These are phyloP conservation scores for Neonectria neomacrospora DNA, from an alignment of 2,329 filamentous ascomycete species.

Conservation along the genomic window DNA sequence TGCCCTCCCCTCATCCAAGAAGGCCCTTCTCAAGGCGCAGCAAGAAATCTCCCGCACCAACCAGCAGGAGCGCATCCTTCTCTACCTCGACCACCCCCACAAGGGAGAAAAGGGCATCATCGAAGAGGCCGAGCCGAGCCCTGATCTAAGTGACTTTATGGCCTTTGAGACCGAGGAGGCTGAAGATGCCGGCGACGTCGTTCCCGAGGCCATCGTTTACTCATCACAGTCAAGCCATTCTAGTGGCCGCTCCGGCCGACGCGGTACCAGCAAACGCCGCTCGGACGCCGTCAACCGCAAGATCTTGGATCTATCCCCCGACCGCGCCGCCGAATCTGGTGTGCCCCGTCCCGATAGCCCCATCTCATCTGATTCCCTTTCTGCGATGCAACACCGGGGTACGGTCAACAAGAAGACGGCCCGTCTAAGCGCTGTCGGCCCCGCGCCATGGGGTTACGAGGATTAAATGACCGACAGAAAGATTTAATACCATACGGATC, in stretches of 20 bases:
- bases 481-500: neutral
- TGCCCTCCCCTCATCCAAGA: conserved; percentile 25
- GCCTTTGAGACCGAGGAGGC: conserved; percentile 47
- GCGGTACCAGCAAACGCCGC: conserved; percentile 26
- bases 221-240: conserved; percentile 31
- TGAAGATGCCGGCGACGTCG: conserved; percentile 29
- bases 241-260: conserved; percentile 22
- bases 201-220: conserved; percentile 33
- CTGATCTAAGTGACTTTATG: conserved; percentile 54
- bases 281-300: conserved; percentile 23
- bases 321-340: conserved; percentile 35
- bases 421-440: conserved; percentile 50
- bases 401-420: conserved; percentile 54
- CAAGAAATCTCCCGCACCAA: conserved; percentile 22
- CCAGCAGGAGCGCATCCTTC: conserved; percentile 42
- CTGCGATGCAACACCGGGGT: conserved; percentile 38
- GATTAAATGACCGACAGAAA: conserved; percentile 30
- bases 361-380: conserved; percentile 50
- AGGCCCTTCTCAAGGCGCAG: conserved; percentile 25
- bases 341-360: conserved; percentile 56
- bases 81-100: conserved; percentile 47
- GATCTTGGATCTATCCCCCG: conserved; percentile 14
- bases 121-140: conserved; percentile 49
- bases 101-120: conserved; percentile 34
- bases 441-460: conserved; percentile 38